phyloP scores from a whole-genome alignment of 2,329 filamentous ascomycete species.

The Botryosphaeria dothidea region DNA sequence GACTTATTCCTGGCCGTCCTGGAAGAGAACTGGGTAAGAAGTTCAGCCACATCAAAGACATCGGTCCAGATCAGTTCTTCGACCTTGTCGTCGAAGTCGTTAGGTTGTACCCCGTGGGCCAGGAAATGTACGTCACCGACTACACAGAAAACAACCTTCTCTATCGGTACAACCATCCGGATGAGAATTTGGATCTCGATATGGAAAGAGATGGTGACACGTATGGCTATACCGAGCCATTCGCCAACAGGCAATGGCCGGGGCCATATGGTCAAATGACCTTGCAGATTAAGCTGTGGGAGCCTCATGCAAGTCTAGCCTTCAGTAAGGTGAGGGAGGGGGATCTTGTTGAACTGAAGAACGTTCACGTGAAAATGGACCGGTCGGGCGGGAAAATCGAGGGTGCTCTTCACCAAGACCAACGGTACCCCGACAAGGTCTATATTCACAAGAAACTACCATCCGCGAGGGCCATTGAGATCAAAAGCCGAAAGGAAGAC shows the following conservation, averaged over 20 bases:
- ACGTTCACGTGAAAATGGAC: conserved; percentile 67
- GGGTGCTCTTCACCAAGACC: conserved; percentile 69
- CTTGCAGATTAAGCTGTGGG: conserved; percentile 70
- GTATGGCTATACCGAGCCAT: conserved; percentile 53
- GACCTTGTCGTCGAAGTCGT: conserved; percentile 75
- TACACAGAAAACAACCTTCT: conserved; percentile 73
- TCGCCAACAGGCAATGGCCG: conserved; percentile 56
- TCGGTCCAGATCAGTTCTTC: conserved; percentile 58
- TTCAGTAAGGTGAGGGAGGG: conserved; percentile 57
- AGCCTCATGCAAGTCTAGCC: conserved; percentile 65
- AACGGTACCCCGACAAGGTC: conserved; percentile 46
- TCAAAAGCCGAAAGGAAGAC: conserved; percentile 31
- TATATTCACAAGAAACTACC: conserved; percentile 59
- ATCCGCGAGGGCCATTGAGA: conserved; percentile 52
- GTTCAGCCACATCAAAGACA: conserved; percentile 59
- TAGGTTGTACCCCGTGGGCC: conserved; percentile 47
- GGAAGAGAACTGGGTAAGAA: neutral
- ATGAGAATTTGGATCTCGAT: conserved; percentile 26
- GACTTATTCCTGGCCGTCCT: neutral
- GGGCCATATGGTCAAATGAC: conserved; percentile 74
- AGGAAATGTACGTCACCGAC: conserved; percentile 73
- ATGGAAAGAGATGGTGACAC: conserved; percentile 53
- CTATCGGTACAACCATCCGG: conserved; percentile 53
- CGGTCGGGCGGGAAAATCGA: conserved; percentile 58
- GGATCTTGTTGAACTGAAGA: conserved; percentile 66